A percentile compares a stretch with the other conserved stretches of the same genome.
These are phyloP conservation scores for Penicillium fuscoglaucum DNA, from an alignment of 2,329 filamentous ascomycete species.

Conservation along the genomic window DNA sequence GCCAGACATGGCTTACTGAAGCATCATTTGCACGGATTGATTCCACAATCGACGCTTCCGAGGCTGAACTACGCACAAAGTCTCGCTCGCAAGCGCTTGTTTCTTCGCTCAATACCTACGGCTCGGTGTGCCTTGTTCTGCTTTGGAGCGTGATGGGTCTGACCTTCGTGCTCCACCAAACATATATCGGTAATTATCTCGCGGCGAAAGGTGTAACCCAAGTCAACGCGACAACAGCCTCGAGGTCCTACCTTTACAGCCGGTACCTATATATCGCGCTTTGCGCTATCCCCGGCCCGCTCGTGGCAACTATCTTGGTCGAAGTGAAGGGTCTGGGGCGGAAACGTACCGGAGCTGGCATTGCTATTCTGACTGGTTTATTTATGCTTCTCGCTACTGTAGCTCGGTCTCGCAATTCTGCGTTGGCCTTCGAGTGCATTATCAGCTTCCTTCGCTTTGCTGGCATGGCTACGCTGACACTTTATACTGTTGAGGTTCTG, in stretches of 20 bases:
- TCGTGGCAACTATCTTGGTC: conserved; percentile 15
- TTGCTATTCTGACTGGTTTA: conserved; percentile 19
- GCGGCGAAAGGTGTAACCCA: conserved; percentile 7
- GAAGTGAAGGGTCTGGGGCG: conserved; percentile 17
- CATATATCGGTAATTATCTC: conserved; percentile 21
- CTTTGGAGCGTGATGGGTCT: conserved; percentile 20
- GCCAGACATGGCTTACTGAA: conserved; percentile 21
- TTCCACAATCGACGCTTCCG: conserved; percentile 16
- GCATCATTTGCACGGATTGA: conserved; percentile 21
- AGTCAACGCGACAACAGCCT: conserved; percentile 13
- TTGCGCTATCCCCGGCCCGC: conserved; percentile 20
- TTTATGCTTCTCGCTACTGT: conserved; percentile 20
- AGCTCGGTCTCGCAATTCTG: conserved; percentile 8
- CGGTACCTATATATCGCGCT: conserved; percentile 18
- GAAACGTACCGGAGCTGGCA: conserved; percentile 16
- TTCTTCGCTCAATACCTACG: conserved; percentile 2
- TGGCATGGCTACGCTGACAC: conserved; percentile 14
- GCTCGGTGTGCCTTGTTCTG: conserved; percentile 11
- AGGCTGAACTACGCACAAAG: conserved; percentile 5
- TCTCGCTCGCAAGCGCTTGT: conserved; percentile 5
- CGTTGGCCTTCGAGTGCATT: conserved; percentile 18
- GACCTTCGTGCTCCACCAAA: conserved; percentile 21
- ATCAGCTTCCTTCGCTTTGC: conserved; percentile 19
- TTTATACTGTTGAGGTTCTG: conserved; percentile 23
- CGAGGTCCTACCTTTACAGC: conserved; percentile 18